These are phyloP conservation scores for Oehlia diaphana DNA, from an alignment of 192 early-diverging fungal species.

Conservation along the genomic window DNA sequence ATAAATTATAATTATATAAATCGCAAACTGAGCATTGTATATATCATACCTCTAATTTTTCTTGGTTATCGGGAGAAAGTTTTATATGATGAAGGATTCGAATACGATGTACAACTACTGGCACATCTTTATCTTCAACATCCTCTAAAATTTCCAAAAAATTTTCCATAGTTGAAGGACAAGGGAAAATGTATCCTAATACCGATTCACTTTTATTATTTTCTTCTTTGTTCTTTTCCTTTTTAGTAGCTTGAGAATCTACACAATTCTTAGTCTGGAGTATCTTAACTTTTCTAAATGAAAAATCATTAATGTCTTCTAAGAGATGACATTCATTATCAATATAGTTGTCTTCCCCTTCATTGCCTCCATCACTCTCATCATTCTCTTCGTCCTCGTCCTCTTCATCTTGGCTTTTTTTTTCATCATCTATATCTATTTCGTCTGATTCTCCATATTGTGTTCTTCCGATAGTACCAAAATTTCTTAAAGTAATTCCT, in stretches of 20 bases:
- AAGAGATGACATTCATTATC: conserved; percentile 36
- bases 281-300: conserved; percentile 5
- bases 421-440: conserved; percentile 16
- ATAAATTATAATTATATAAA: background rate
- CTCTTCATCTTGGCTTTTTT: conserved; percentile 34
- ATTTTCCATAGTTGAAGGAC: conserved; percentile 71
- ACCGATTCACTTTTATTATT: conserved; percentile 42
- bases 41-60: conserved; percentile 54
- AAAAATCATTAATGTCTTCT: conserved; percentile 52
- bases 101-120: conserved; percentile 77
- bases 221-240: conserved; percentile 12
- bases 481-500: conserved; percentile 35
- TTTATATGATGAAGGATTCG: conserved; percentile 83
- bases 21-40: background rate
- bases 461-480: conserved; percentile 34
- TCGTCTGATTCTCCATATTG: conserved; percentile 38
- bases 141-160: conserved; percentile 67
- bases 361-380: conserved; percentile 35
- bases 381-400: conserved; percentile 42
- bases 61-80: conserved; percentile 78
- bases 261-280: background rate
- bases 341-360: conserved; percentile 37
- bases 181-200: conserved; percentile 83
- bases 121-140: conserved; percentile 66
- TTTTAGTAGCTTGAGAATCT: conserved; percentile 22